Conservation (phyloP, 441 rosid species). For the Adansonia madagascariensis region DNA sequence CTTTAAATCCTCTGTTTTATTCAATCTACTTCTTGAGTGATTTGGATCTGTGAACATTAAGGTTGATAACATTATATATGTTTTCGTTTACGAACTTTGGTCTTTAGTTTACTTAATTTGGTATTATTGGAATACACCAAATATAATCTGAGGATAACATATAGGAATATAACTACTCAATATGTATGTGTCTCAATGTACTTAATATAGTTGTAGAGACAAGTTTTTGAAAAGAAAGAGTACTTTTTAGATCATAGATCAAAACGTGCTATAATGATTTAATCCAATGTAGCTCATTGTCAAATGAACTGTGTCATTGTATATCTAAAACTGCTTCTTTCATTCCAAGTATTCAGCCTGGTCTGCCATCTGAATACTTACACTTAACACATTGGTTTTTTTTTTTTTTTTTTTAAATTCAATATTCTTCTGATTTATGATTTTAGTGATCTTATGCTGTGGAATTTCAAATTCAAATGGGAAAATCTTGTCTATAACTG, state of each 20-base stretch:
- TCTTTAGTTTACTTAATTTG: background rate
- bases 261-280: background rate
- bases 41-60: slow-evolving; percentile 2
- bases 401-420: background rate
- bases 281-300: background rate
- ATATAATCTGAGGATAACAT: background rate
- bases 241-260: background rate
- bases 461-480: slow-evolving; percentile 25
- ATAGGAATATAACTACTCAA: background rate
- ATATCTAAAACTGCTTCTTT: background rate
- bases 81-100: background rate
- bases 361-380: background rate
- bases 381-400: background rate
- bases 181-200: background rate
- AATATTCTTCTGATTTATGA: background rate
- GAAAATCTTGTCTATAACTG: slow-evolving; percentile 21
- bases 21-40: background rate
- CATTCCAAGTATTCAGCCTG: background rate
- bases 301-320: background rate
- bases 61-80: background rate
- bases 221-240: background rate
- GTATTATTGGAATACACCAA: background rate
- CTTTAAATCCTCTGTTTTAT: slow-evolving; percentile 9
- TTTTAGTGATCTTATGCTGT: slow-evolving; percentile 5
- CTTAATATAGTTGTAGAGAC: background rate